Conservation (phyloP, 305 asterid species). For the Fraxinus paxiana region DNA sequence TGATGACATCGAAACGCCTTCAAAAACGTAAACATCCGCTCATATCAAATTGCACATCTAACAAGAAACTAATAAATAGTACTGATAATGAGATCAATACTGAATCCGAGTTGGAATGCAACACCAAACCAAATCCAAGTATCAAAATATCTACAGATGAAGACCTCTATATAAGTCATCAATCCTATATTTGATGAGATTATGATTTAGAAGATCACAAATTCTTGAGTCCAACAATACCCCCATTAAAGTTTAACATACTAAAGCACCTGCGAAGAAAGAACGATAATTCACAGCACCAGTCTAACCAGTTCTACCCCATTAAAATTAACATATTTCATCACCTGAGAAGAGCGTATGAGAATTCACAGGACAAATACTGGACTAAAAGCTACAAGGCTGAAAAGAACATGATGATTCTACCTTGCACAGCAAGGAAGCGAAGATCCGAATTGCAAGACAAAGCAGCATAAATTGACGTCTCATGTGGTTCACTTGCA, state of each 20-base stretch:
- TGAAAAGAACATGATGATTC: background rate
- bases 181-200: background rate
- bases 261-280: background rate
- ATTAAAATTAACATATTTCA: background rate
- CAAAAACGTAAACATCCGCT: constrained; percentile 21
- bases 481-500: constrained; percentile 32
- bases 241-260: background rate
- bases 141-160: background rate
- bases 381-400: background rate
- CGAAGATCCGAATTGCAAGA: constrained; percentile 65
- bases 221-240: background rate
- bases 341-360: background rate
- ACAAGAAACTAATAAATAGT: background rate
- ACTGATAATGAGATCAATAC: background rate
- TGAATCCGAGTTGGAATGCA: background rate
- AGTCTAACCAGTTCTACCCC: background rate
- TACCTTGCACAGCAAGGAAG: constrained; percentile 68
- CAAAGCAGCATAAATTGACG: constrained; percentile 46
- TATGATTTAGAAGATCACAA: background rate
- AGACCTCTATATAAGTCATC: background rate
- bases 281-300: background rate
- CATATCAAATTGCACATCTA: background rate
- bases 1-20: constrained; percentile 75
- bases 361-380: background rate
- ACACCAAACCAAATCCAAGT: background rate